Evolutionary conservation across 768 basidiomycete species (phyloP), one percentile per base, ranked within the genome.

Genomic region (Candolleomyces eurysporus): DNA sequence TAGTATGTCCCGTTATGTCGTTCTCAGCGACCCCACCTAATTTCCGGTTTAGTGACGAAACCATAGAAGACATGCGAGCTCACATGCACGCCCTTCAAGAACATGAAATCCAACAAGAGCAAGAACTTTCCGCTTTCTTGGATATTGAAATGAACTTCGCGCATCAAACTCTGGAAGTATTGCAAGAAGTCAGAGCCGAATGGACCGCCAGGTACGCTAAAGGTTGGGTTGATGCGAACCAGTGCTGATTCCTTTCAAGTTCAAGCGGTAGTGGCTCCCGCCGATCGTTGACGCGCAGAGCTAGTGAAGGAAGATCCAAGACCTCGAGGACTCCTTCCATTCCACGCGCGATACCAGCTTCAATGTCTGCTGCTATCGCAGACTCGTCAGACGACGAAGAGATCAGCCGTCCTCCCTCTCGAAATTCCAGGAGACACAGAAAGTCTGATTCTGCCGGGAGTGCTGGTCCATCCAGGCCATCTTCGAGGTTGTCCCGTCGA

Each of bases 41-140:
- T 43, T 64, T 32, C 58, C 59, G 59, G 26, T 55, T 9, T 65
- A 95, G 94, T 66, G 93, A 96, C 60, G 94, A 97, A 73, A 88
- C 89, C 0, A 82, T 86, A 9, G 90, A 94, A 69, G 92, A 96
- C 63, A 84, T 96, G 0, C 89, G 86, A n/a, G 81, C 81, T 3
- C 85, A 90, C 42, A 92, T 96, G 82, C 82, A 84, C 54, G 81
- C 80, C 0, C 89, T 97, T 52, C 91, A 93, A 68, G 88, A 92
- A 63, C 86, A 88, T 56, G 94, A 96, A 68, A 77, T 84, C 30
- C 75, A 79, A 31, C 90, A 94, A 65, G 76, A 91, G 5, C 84
- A 82, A 39, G 92, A 90, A 45, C 78, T 97, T 36, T 84, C 85
- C 3, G 72, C 75, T 5, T 84, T 96, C 68, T 75, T 97, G 39